These are phyloP conservation scores for Pseudoturritis turrita DNA, from an alignment of 345 rosid species.

Conservation along the genomic window DNA sequence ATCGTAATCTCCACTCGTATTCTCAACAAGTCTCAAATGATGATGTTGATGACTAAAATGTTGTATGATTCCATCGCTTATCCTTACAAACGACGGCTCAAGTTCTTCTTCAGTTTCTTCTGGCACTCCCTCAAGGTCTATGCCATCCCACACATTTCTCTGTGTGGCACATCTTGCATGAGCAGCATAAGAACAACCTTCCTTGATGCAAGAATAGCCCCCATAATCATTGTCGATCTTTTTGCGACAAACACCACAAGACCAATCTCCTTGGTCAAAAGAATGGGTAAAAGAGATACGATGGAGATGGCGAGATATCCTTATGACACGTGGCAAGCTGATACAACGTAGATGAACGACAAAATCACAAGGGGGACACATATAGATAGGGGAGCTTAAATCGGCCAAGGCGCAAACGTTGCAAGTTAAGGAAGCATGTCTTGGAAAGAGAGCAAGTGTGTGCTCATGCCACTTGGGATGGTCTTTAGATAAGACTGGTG, in stretches of 20 bases:
- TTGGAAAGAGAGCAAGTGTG: neutral
- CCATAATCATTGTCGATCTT: neutral
- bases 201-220: neutral
- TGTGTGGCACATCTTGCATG: no score
- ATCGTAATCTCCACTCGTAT: neutral
- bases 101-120: no score
- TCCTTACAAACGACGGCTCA: no score
- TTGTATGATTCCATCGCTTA: no score
- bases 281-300: neutral
- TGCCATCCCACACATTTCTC: no score
- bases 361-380: neutral
- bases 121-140: no score
- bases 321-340: neutral
- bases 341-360: neutral
- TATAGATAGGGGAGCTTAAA: neutral
- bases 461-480: neutral
- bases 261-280: neutral
- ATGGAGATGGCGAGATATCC: neutral
- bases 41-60: no score
- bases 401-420: neutral
- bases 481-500: neutral
- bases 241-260: neutral
- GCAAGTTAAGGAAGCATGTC: neutral
- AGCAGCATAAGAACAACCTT: neutral
- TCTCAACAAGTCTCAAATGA: no score